Percentiles rank a stretch among this genome's conserved stretches.
phyloP scores from a whole-genome alignment of 148 eudicot species.

The Rhododendron mucronatum region DNA sequence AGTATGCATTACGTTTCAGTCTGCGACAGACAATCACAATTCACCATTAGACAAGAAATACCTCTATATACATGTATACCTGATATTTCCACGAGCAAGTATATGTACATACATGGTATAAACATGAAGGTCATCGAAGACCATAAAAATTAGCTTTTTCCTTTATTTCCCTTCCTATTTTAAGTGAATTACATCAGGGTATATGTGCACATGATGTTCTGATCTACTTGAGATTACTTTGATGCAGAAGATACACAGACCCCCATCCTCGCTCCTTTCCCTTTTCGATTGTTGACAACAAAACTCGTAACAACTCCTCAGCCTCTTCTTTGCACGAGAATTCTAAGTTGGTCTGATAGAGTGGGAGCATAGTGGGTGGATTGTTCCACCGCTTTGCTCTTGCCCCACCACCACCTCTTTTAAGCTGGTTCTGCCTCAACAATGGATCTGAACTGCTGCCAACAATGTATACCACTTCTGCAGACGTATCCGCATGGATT shows the following conservation, averaged over 20 bases:
- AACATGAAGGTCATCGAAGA: background rate
- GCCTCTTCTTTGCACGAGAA: constrained; percentile 58
- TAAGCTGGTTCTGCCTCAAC: constrained; percentile 43
- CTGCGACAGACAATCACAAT: background rate
- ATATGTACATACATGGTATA: background rate
- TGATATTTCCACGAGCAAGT: background rate
- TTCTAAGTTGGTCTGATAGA: constrained; percentile 72
- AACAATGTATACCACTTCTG: constrained; percentile 64
- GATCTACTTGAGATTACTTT: constrained; percentile 48
- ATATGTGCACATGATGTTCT: background rate
- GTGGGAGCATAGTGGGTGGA: constrained; percentile 52
- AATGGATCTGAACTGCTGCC: constrained; percentile 65
- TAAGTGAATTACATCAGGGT: background rate
- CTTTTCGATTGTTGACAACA: constrained; percentile 50
- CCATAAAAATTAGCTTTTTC: background rate
- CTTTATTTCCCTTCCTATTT: background rate
- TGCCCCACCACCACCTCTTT: constrained; percentile 28
- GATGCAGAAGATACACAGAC: constrained; percentile 60
- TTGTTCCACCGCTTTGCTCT: constrained; percentile 42
- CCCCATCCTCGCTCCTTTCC: constrained; percentile 88
- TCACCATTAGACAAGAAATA: background rate
- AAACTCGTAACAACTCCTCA: constrained; percentile 46
- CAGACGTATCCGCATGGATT: constrained; percentile 63
- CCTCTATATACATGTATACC: background rate
- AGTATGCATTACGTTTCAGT: background rate